Conservation (phyloP, 2,329 filamentous ascomycete genomes). For the Talaromyces sp. region DNA sequence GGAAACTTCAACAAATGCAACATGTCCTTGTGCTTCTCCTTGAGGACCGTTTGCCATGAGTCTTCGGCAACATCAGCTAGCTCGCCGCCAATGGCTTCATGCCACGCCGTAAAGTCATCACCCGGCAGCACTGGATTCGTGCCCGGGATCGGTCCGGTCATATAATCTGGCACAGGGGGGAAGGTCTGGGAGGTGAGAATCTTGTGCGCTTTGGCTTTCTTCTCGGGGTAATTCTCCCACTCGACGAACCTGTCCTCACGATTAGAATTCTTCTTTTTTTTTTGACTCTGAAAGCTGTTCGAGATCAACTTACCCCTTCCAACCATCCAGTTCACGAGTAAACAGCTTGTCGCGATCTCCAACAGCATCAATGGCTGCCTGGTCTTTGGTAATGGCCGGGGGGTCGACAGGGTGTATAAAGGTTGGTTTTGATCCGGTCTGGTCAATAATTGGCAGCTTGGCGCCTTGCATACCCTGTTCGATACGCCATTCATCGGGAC, state of each 20-base stretch:
- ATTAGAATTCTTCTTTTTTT: too few species aligned
- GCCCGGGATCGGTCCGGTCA: conserved; percentile 50
- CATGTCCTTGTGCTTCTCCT: conserved; percentile 58
- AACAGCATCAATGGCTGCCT: conserved; percentile 38
- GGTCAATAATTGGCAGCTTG: conserved; percentile 46
- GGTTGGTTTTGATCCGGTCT: conserved; percentile 37
- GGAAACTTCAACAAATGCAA: conserved; percentile 59
- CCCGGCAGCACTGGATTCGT: conserved; percentile 56
- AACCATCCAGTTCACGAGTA: conserved; percentile 42
- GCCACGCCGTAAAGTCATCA: conserved; percentile 55
- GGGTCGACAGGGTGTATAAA: conserved; percentile 22
- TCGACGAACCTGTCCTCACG: conserved; percentile 52
- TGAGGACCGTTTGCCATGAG: conserved; percentile 52
- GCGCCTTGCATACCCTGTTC: conserved; percentile 48
- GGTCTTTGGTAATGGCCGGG: conserved; percentile 35
- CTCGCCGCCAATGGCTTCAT: conserved; percentile 48
- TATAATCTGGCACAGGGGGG: conserved; percentile 49
- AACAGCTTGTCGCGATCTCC: conserved; percentile 40
- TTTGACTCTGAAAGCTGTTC: too few species aligned
- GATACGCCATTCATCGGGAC: conserved; percentile 50
- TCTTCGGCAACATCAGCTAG: conserved; percentile 51
- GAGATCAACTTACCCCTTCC: conserved; percentile 38
- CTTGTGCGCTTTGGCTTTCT: conserved; percentile 55
- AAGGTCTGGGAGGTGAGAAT: conserved; percentile 52
- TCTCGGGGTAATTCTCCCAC: conserved; percentile 66